Evolutionary conservation across 495 filamentous ascomycete species (phyloP).

Genomic region (Choiromyces venosus): DNA sequence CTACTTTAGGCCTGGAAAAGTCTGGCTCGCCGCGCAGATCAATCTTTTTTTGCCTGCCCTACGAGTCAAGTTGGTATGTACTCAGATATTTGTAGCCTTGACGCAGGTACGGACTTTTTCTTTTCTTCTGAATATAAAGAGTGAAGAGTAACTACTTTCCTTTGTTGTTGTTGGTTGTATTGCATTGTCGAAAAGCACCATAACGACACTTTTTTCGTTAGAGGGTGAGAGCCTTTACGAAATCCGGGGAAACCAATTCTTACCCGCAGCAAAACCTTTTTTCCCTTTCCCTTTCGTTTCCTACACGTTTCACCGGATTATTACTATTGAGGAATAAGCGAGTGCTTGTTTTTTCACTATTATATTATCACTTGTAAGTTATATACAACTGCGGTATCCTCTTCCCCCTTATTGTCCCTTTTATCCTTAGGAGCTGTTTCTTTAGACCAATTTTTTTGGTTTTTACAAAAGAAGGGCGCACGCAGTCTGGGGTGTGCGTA

Average conservation of each 20-base stretch:
- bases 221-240: not conserved
- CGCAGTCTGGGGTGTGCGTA: not conserved
- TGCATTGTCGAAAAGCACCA: not conserved
- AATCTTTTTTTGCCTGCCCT: not conserved
- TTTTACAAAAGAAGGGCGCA: constrained; percentile 22
- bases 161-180: not conserved
- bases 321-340: not conserved
- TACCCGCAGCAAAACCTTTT: not conserved
- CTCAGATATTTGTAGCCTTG: not conserved
- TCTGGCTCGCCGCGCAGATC: constrained; percentile 15
- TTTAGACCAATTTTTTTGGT: not conserved
- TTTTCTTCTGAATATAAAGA: constrained; percentile 15
- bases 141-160: constrained; percentile 2
- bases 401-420: constrained; percentile 7
- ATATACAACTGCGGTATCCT: constrained; percentile 4
- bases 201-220: not conserved
- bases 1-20: constrained; percentile 12
- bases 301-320: not conserved
- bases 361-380: not conserved
- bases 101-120: not conserved
- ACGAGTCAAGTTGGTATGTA: not conserved
- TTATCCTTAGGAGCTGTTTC: constrained; percentile 4
- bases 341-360: constrained; percentile 1
- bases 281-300: not conserved
- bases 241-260: not conserved